Evolutionary conservation across 306 rosid species (phyloP), one percentile per base, ranked within the genome.

Genomic region (Luffa acutangula): DNA sequence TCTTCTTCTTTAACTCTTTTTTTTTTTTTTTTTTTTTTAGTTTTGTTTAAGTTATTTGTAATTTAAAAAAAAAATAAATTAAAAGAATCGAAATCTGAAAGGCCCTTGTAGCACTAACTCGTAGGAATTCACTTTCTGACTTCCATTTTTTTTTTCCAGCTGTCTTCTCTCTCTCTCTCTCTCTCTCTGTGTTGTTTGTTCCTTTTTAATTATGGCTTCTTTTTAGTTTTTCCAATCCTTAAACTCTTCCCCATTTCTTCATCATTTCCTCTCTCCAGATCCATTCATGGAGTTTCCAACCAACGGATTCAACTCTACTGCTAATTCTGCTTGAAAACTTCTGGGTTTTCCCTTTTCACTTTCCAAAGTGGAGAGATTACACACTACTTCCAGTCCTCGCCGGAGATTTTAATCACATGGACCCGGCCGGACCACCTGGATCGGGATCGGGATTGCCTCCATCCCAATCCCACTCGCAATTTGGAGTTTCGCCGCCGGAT

Each of bases 51-150:
- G 18, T 49, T 73, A 14, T 31, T 37, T 17, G 33, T 34, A n/a
- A 65, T 53, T 62, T 48, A 20, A 75, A 31, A 72, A 73, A 73
- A 77, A 63, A 5, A n/a, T n/a, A n/a, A 12, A 25, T 25, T 3
- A 85, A 80, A 80, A 79, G 63, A 71, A 57, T 79, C 85, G 9
- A 83, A 83, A 83, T 86, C 86, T 83, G 77, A 70, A 56, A 39
- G 21, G 31, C 76, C 8, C n/a, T 14, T 1, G 20, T 75, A 79
- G 85, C 87, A 86, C 89, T 81, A 75, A 83, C 87, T 86, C 87
- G 31, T 78, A 81, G 86, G 82, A 86, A 72, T 72, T 85, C 86
- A 77, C 88, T 82, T 85, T 83, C 86, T 83, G 80, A 53, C 81
- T 84, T 64, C 67, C 59, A 41, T 83, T 82, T 78, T 78, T 81